phyloP scores from a whole-genome alignment of 495 filamentous ascomycete genomes.

The Penicillium arizonense region DNA sequence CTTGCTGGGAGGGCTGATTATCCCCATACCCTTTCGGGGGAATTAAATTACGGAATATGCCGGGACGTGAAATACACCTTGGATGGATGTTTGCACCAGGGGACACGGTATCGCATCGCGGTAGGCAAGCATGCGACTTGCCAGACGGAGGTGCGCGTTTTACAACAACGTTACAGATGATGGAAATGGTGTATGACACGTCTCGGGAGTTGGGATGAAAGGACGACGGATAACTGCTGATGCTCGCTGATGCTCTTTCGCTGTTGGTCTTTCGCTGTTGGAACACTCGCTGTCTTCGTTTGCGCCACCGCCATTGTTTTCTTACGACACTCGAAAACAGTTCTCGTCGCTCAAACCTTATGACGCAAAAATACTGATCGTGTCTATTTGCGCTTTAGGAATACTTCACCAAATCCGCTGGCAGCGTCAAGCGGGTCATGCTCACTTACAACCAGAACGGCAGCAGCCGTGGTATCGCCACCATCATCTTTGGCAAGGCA shows the following conservation, averaged over 20 bases:
- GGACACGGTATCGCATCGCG: background rate
- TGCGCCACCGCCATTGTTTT: slow-evolving; percentile 28
- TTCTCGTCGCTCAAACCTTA: slow-evolving; percentile 20
- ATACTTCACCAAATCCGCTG: slow-evolving; percentile 87
- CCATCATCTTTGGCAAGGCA: slow-evolving; percentile 71
- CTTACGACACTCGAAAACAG: slow-evolving; percentile 19
- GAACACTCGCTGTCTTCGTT: slow-evolving; percentile 23
- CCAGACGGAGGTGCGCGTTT: background rate
- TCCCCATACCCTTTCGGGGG: slow-evolving; percentile 7
- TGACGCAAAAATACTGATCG: slow-evolving; percentile 41
- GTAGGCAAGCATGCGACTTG: background rate
- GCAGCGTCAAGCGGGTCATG: slow-evolving; percentile 81
- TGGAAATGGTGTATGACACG: background rate
- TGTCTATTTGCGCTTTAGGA: slow-evolving; percentile 65
- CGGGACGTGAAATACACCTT: background rate
- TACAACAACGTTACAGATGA: background rate
- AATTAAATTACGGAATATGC: slow-evolving; percentile 3
- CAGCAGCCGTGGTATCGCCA: slow-evolving; percentile 83
- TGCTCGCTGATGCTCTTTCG: slow-evolving; percentile 66
- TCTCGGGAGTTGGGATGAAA: background rate
- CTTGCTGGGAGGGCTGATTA: slow-evolving; percentile 9
- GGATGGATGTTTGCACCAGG: slow-evolving; percentile 8
- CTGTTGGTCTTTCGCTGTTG: slow-evolving; percentile 36
- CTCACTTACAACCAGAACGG: slow-evolving; percentile 92
- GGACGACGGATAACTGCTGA: slow-evolving; percentile 47